Percentiles rank a stretch among this genome's conserved stretches.
phyloP scores from a whole-genome alignment of 2,329 filamentous ascomycete genomes.

The Chaetomium strumarium region DNA sequence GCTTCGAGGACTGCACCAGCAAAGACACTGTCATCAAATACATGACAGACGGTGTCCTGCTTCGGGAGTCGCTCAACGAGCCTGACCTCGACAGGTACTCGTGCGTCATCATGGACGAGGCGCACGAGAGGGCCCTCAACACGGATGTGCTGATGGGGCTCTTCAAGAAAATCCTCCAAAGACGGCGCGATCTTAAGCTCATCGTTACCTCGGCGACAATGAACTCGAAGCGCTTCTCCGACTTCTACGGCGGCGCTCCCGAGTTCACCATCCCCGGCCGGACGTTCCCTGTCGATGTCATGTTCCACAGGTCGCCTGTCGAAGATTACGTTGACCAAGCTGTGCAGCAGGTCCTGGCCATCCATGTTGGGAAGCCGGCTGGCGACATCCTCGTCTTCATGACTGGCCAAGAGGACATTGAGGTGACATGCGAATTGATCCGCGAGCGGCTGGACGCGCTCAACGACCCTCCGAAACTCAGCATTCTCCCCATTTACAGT shows the following conservation, averaged over 20 bases:
- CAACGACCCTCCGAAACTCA: conserved; percentile 91
- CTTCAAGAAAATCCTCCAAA: conserved; percentile 92
- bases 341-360: conserved; percentile 90
- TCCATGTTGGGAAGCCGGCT: conserved; percentile 87
- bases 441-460: conserved; percentile 81
- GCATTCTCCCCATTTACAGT: conserved; percentile 95
- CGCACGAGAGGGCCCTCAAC: conserved; percentile 92
- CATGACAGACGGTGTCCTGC: conserved; percentile 94
- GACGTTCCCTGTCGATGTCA: conserved; percentile 94
- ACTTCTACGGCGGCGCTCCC: conserved; percentile 92
- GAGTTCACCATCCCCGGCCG: conserved; percentile 95
- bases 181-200: conserved; percentile 84
- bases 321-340: conserved; percentile 98
- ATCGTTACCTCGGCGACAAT: conserved; percentile 98
- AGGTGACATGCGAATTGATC: conserved; percentile 89
- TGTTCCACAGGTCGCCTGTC: conserved; percentile 90
- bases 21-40: conserved; percentile 96
- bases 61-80: conserved; percentile 89
- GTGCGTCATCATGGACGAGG: conserved; percentile 99
- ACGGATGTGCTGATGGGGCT: conserved; percentile 96
- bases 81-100: conserved; percentile 92
- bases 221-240: conserved; percentile 93
- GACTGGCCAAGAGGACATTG: conserved; percentile 98
- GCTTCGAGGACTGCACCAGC: conserved; percentile 97
- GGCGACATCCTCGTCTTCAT: conserved; percentile 98